phyloP scores from a whole-genome alignment of 2,329 filamentous ascomycete genomes.

The Aspergillus brasiliensis region DNA sequence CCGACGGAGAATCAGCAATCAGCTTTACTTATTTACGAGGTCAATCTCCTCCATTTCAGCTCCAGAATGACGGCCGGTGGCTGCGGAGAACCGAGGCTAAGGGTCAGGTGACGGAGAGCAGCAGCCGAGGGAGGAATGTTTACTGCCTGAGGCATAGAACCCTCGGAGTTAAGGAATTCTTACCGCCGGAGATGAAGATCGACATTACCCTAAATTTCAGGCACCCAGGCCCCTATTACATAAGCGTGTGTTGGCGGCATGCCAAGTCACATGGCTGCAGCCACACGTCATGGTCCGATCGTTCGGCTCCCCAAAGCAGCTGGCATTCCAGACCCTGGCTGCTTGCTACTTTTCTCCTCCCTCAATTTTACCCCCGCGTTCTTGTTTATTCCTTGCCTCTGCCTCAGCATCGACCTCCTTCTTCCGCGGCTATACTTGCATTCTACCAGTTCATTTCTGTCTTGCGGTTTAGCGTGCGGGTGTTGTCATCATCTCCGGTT shows the following conservation, averaged over 20 bases:
- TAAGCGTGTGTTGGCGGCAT: background rate
- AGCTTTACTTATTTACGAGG: background rate
- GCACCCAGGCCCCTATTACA: background rate
- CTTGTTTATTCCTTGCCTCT: background rate
- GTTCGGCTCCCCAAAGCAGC: conserved; percentile 3
- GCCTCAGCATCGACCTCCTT: background rate
- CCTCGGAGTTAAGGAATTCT: background rate
- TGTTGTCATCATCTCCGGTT: background rate
- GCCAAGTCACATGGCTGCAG: conserved; percentile 12
- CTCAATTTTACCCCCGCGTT: background rate
- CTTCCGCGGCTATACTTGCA: background rate
- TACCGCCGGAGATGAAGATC: background rate
- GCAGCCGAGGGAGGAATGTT: no score
- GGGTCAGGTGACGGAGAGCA: conserved; percentile 7
- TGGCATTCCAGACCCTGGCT: conserved; percentile 8
- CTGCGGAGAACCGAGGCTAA: conserved; percentile 30
- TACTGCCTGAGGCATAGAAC: no score
- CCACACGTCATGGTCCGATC: conserved; percentile 19
- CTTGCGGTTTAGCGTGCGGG: conserved; percentile 3
- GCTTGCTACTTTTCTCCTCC: background rate
- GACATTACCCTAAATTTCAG: background rate
- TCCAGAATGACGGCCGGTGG: conserved; percentile 6
- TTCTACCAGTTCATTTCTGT: background rate
- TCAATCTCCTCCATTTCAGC: background rate
- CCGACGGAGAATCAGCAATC: no score